Base-by-base conservation (phyloP, 78 protist species). In the Fonticula alba region DNA sequence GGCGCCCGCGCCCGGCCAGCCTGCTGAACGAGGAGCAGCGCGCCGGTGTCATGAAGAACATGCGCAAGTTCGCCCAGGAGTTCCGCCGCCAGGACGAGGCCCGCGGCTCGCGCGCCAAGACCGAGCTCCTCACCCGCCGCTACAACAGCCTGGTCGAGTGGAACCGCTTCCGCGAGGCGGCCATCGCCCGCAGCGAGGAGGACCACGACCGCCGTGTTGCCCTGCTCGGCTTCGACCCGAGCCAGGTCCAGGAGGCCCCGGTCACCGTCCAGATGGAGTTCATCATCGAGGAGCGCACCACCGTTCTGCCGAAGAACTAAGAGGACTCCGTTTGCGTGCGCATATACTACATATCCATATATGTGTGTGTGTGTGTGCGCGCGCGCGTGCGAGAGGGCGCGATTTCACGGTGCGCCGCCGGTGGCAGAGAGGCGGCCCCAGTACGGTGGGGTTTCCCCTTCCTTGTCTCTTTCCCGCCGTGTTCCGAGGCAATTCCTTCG, bases 1-100 rank as follows among this genome's bases (percentile, higher is more conserved):
- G 84, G 84, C 56, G 84, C n/a, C 75, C 79, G 36, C 56, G 74
- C 17, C 77, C 80, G 24, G 57, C 64, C 7, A 10, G 69, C 14
- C 41, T 79, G 33, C 73, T 79, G 14, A 77, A 27, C 19, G 70
- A 69, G 33, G 68, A 79, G 47, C 53, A 62, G 62, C 19, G 24
- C 29, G 66, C 47, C 49, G 50, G 62, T 40, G 7, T 17, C 33
- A 60, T 9, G 59, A 2, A 3, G 3, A 36, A 43, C 43, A 38
- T 2, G 37, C 3, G 10, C 10, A n/a, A n/a, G n/a, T 13, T 14
- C 20, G 24, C 24, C 50, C 41, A 40, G 36, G 7, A 46, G 41
- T 53, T 22, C 59, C 11, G 5, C 33, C 27, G 9, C 22, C 56
- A 38, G 24, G 56, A 7, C 27, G 32, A 3, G 24, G 47, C 11